phyloP scores from a whole-genome alignment of 352 stramenopile species.

The Phytophthora pluvialis region DNA sequence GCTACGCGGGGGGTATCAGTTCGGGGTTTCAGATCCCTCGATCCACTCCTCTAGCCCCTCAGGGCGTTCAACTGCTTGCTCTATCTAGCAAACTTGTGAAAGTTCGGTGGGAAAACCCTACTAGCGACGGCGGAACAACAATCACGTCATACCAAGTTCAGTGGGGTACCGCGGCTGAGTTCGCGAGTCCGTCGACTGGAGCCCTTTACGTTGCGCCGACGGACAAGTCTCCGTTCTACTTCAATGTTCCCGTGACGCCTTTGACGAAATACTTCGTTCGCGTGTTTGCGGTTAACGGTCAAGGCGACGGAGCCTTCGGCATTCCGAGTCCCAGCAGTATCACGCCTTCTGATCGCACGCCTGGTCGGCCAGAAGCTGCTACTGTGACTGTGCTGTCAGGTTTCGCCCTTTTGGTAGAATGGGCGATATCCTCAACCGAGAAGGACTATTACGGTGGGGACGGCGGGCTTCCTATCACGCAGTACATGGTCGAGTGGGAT shows the following conservation, averaged over 20 bases:
- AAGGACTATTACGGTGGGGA: constrained; percentile 91
- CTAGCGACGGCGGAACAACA: constrained; percentile 63
- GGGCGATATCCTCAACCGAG: constrained; percentile 82
- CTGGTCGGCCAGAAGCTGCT: constrained; percentile 70
- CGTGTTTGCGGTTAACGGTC: constrained; percentile 93
- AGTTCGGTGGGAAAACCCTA: constrained; percentile 75
- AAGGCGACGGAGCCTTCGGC: constrained; percentile 64
- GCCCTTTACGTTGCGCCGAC: not conserved
- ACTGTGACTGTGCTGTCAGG: constrained; percentile 81
- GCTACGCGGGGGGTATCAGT: constrained; percentile 51
- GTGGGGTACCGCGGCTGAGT: constrained; percentile 77
- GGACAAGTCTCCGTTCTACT: constrained; percentile 79
- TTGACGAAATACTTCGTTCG: constrained; percentile 87
- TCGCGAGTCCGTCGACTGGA: constrained; percentile 1
- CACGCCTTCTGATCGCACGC: constrained; percentile 70
- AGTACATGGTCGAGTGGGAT: constrained; percentile 98
- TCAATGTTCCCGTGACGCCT: constrained; percentile 86
- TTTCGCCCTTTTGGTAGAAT: constrained; percentile 92
- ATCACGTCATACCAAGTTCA: constrained; percentile 92
- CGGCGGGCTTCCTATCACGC: constrained; percentile 91
- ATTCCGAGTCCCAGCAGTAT: constrained; percentile 56
- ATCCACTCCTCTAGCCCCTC: constrained; percentile 45
- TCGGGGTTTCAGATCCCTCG: constrained; percentile 66
- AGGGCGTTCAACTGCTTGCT: constrained; percentile 53
- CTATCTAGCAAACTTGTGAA: constrained; percentile 80